Base-by-base conservation (phyloP, 805 yeast genomes). In the Candida germanica region DNA sequence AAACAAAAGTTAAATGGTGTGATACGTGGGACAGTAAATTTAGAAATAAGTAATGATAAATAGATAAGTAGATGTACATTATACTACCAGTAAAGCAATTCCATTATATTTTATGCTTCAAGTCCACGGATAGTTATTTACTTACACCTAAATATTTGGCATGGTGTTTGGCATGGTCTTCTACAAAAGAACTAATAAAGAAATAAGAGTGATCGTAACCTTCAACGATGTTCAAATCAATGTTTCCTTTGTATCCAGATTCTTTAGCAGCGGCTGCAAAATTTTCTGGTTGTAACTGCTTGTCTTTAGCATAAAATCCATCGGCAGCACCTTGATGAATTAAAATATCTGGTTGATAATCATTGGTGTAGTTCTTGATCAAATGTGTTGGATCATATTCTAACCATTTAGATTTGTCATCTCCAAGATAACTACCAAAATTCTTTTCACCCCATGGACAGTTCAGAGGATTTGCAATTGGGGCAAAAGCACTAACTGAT, bases 161-260 rank as follows among this genome's bases (percentile, higher is more conserved):
- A 52, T 93, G 97, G 58, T 82, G 91, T 42, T 74, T 77, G 24
- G 95, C 86, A 58, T 93, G 98, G 23, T 79, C 85, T 38, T 75
- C 82, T 9, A 83, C 83, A 59, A 88, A 89, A 0, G 86, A 62
- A 35, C 89, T 73, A 38, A 91, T 73, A 58, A 88, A 91, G 61
- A 75, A 93, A 67, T 89, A 91, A 32, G 89, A 82, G 56, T 91
- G 98, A 53, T 93, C 97, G 54, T 79, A 91, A 3, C 89, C 96
- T 1, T 84, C 88, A 13, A 76, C 95, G 23, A 77, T 50, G 19
- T 77, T 64, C 32, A 84, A 58, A 20, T 75, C 66, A 39, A 91
- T 71, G 37, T 75, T 69, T 4, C 79, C 84, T 39, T 73, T 74
- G 59, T 82, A 81, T 5, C 61, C 58, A 1, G 84, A 65, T 20